These are phyloP conservation scores for Strigomonas galati DNA, from an alignment of 208 protist genomes.

Conservation along the genomic window DNA sequence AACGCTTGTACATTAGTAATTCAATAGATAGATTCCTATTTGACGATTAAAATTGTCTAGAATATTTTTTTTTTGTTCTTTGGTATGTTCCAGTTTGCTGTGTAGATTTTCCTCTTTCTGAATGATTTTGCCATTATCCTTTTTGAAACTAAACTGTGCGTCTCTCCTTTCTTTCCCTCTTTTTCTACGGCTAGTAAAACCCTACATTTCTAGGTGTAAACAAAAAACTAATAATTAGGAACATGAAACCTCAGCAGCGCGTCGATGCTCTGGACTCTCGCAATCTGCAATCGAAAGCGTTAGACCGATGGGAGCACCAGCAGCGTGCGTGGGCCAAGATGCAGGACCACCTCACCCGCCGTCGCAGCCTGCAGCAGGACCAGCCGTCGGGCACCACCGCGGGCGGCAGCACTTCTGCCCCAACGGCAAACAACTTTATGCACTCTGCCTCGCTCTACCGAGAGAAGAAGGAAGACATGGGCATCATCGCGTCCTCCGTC, in stretches of 20 bases:
- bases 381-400: not conserved
- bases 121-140: too few species aligned
- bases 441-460: constrained; percentile 30
- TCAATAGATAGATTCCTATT: too few species aligned
- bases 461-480: constrained; percentile 49
- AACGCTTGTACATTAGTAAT: too few species aligned
- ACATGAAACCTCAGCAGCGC: constrained; percentile 6
- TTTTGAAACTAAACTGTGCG: too few species aligned
- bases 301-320: constrained; percentile 66
- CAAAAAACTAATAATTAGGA: not conserved
- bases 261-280: constrained; percentile 39
- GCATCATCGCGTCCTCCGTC: constrained; percentile 37
- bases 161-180: too few species aligned
- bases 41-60: too few species aligned
- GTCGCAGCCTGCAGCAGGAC: not conserved
- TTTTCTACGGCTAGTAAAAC: too few species aligned
- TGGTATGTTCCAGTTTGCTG: too few species aligned
- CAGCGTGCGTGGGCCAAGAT: constrained; percentile 51
- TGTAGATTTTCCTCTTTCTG: too few species aligned
- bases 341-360: constrained; percentile 23
- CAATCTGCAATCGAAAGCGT: constrained; percentile 61
- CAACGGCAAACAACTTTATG: constrained; percentile 35
- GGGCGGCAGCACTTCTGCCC: not conserved
- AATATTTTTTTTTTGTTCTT: too few species aligned
- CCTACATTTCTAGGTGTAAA: too few species aligned